phyloP scores from a whole-genome alignment of 371 early-diverging fungal genomes.

The Phascolomyces articulosus region DNA sequence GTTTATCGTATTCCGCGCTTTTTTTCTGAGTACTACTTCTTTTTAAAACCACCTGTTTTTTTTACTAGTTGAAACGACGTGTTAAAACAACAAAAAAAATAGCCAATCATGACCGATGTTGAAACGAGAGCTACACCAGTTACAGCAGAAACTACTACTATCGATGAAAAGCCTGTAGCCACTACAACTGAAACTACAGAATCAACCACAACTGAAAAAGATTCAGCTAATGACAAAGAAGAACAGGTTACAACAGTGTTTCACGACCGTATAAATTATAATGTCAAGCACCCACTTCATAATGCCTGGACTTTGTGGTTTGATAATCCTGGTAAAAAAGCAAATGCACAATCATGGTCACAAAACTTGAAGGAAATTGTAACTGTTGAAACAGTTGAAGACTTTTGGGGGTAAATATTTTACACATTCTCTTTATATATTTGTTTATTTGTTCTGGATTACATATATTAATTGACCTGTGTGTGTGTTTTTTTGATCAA shows the following conservation, averaged over 20 bases:
- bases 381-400: slow-evolving; percentile 90
- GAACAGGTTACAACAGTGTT: slow-evolving; percentile 32
- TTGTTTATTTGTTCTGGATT: too few species aligned
- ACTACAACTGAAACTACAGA: not conserved
- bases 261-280: slow-evolving; percentile 64
- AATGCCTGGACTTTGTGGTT: slow-evolving; percentile 95
- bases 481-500: too few species aligned
- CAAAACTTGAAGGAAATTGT: slow-evolving; percentile 88
- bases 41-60: not conserved
- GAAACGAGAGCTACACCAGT: slow-evolving; percentile 18
- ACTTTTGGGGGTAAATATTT: slow-evolving; percentile 90
- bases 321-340: slow-evolving; percentile 85
- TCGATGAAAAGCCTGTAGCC: slow-evolving; percentile 5
- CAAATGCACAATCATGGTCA: slow-evolving; percentile 84
- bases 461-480: too few species aligned
- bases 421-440: not conserved
- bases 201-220: slow-evolving; percentile 10
- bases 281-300: slow-evolving; percentile 90
- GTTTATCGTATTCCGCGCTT: too few species aligned
- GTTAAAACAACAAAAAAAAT: too few species aligned
- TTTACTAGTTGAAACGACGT: too few species aligned
- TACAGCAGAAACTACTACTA: not conserved
- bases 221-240: slow-evolving; percentile 12
- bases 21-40: too few species aligned
- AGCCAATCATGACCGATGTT: slow-evolving; percentile 20